Evolutionary conservation across 805 yeast species (phyloP).

Genomic region (Zygosaccharomyces kombuchaensis): DNA sequence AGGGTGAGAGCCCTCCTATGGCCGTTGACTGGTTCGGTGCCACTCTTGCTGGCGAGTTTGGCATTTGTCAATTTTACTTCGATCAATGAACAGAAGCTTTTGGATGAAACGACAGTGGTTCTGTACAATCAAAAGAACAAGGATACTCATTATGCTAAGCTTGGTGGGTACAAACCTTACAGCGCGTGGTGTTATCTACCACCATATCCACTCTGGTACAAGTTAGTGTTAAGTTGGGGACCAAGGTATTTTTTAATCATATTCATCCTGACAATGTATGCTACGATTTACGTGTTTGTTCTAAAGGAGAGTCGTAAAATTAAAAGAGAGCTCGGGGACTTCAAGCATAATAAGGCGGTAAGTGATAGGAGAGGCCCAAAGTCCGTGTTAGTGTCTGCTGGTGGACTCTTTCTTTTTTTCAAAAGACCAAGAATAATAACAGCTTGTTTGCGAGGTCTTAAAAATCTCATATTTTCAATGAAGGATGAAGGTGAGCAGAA

Average conservation of each 20-base stretch:
- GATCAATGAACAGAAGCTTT: slow-evolving; percentile 14
- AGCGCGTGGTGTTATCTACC: slow-evolving; percentile 81
- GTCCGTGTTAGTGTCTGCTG: slow-evolving; percentile 3
- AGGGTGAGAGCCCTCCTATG: slow-evolving; percentile 55
- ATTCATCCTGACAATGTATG: slow-evolving; percentile 58
- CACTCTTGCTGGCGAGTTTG: slow-evolving; percentile 63
- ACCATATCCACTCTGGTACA: slow-evolving; percentile 64
- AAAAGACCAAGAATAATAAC: slow-evolving; percentile 8
- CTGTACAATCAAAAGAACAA: slow-evolving; percentile 24
- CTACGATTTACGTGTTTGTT: slow-evolving; percentile 69
- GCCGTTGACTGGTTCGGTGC: slow-evolving; percentile 52
- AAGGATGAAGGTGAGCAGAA: not conserved
- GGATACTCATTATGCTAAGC: slow-evolving; percentile 25
- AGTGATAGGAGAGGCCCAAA: slow-evolving; percentile 1
- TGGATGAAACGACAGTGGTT: slow-evolving; percentile 22
- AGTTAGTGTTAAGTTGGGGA: slow-evolving; percentile 72
- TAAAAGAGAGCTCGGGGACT: slow-evolving; percentile 36
- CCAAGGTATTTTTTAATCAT: slow-evolving; percentile 69
- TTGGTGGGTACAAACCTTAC: slow-evolving; percentile 54
- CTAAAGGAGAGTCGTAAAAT: slow-evolving; percentile 54
- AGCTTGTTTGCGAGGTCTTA: slow-evolving; percentile 11
- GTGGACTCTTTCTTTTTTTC: slow-evolving; percentile 1
- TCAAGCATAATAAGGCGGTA: slow-evolving; percentile 16
- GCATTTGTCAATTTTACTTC: slow-evolving; percentile 50
- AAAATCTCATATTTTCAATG: slow-evolving; percentile 15